Conservation (phyloP, 1,284 basidiomycete genomes). For the Ustilago esculenta region DNA sequence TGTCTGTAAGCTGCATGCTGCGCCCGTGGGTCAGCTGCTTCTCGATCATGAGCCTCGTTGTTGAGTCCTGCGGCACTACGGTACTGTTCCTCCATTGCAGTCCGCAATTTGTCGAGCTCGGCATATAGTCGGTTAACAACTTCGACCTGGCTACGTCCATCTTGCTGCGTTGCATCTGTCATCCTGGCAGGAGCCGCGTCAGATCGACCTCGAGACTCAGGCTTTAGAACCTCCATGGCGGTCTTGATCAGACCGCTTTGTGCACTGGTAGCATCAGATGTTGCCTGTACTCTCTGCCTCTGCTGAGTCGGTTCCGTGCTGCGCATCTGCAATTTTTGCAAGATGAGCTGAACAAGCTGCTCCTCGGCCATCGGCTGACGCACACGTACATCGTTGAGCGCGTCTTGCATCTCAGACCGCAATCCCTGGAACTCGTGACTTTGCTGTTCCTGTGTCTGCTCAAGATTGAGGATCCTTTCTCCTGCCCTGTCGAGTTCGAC, state of each 20-base stretch:
- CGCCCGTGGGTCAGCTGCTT: neutral
- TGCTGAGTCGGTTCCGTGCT: neutral
- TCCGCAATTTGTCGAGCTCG: slow-evolving; percentile 39
- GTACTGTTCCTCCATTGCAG: slow-evolving; percentile 44
- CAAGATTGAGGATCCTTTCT: slow-evolving; percentile 45
- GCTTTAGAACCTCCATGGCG: neutral
- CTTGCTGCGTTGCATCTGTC: slow-evolving; percentile 2
- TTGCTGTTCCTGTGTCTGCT: slow-evolving; percentile 47
- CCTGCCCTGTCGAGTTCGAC: slow-evolving; percentile 46
- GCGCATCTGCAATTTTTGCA: slow-evolving; percentile 20
- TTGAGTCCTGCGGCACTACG: slow-evolving; percentile 11
- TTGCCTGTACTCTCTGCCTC: neutral
- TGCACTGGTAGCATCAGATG: too few species aligned
- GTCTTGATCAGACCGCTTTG: too few species aligned
- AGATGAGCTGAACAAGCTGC: slow-evolving; percentile 26
- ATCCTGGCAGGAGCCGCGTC: neutral
- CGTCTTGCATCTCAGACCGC: slow-evolving; percentile 37
- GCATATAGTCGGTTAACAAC: slow-evolving; percentile 40
- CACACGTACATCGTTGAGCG: slow-evolving; percentile 28
- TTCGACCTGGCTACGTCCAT: slow-evolving; percentile 30
- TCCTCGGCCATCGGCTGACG: slow-evolving; percentile 12
- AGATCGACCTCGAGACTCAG: neutral
- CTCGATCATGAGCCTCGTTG: neutral
- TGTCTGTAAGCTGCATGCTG: slow-evolving; percentile 23
- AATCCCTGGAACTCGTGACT: slow-evolving; percentile 43